phyloP scores from a whole-genome alignment of 495 filamentous ascomycete genomes.

The Pyrenula massariospora region DNA sequence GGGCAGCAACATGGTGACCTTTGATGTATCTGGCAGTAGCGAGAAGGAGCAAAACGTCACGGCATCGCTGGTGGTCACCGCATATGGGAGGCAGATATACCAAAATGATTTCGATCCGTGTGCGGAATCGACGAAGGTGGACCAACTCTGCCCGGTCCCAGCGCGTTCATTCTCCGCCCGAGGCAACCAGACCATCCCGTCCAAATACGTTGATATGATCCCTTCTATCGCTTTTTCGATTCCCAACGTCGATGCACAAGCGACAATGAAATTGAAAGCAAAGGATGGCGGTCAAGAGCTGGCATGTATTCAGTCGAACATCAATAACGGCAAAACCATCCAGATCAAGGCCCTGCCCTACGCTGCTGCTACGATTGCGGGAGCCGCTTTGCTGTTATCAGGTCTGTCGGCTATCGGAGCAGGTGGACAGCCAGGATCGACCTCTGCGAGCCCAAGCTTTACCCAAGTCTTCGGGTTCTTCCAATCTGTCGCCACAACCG shows the following conservation, averaged over 20 bases:
- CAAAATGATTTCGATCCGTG: slow-evolving; percentile 76
- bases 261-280: slow-evolving; percentile 62
- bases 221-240: slow-evolving; percentile 85
- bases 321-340: slow-evolving; percentile 80
- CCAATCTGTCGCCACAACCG: slow-evolving; percentile 86
- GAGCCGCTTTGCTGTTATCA: slow-evolving; percentile 63
- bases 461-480: slow-evolving; percentile 81
- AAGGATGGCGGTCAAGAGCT: slow-evolving; percentile 46
- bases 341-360: slow-evolving; percentile 67
- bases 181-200: slow-evolving; percentile 58
- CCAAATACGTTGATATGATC: slow-evolving; percentile 58
- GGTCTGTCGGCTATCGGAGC: slow-evolving; percentile 60
- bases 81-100: slow-evolving; percentile 80
- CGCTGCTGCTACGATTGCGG: slow-evolving; percentile 78
- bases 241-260: slow-evolving; percentile 79
- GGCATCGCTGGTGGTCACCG: slow-evolving; percentile 64
- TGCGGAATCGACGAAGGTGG: slow-evolving; percentile 46
- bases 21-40: slow-evolving; percentile 77
- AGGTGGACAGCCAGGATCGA: slow-evolving; percentile 49
- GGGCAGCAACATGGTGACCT: slow-evolving; percentile 55
- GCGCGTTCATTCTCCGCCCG: slow-evolving; percentile 58
- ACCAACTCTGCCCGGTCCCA: slow-evolving; percentile 76
- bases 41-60: slow-evolving; percentile 66
- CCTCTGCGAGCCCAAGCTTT: slow-evolving; percentile 71
- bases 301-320: slow-evolving; percentile 71